A percentile compares a stretch with the other conserved stretches of the same genome.
phyloP scores from a whole-genome alignment of 192 early-diverging fungal genomes.

The Phycomyces blakesleeanus region DNA sequence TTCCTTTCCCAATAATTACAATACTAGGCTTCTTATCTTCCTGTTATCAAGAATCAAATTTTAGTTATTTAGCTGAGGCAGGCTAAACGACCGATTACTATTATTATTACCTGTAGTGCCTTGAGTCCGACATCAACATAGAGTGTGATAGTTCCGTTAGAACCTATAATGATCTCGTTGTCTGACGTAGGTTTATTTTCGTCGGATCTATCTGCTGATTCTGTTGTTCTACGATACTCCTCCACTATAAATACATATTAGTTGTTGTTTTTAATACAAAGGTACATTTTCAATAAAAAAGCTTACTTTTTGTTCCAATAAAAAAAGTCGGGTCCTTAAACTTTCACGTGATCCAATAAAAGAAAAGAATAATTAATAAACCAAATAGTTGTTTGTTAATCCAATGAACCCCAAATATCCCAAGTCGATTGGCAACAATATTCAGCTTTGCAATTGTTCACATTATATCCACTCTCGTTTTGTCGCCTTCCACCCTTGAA shows the following conservation, averaged over 20 bases:
- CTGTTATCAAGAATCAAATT: neutral
- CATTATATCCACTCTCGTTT: neutral
- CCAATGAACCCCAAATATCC: too few species aligned
- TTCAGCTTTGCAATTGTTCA: neutral
- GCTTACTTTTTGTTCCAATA: too few species aligned
- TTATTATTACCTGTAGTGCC: conserved; percentile 18
- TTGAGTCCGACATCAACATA: conserved; percentile 25
- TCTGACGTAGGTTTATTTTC: conserved; percentile 14
- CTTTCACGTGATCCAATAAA: too few species aligned
- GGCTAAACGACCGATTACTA: neutral
- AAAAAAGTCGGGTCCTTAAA: too few species aligned
- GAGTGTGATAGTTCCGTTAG: conserved; percentile 10
- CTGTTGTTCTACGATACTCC: conserved; percentile 17
- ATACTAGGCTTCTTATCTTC: neutral
- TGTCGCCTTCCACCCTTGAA: neutral
- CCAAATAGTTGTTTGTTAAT: too few species aligned
- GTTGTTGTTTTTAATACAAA: neutral
- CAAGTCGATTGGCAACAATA: too few species aligned
- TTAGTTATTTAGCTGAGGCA: too few species aligned
- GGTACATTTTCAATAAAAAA: too few species aligned
- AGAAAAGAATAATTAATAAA: too few species aligned
- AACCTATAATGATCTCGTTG: conserved; percentile 27
- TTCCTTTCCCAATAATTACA: conserved; percentile 39
- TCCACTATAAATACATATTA: conserved; percentile 14
- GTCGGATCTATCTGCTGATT: neutral